Conservation (phyloP, 805 yeast species). For the Maudiozyma serrabonitensis region DNA sequence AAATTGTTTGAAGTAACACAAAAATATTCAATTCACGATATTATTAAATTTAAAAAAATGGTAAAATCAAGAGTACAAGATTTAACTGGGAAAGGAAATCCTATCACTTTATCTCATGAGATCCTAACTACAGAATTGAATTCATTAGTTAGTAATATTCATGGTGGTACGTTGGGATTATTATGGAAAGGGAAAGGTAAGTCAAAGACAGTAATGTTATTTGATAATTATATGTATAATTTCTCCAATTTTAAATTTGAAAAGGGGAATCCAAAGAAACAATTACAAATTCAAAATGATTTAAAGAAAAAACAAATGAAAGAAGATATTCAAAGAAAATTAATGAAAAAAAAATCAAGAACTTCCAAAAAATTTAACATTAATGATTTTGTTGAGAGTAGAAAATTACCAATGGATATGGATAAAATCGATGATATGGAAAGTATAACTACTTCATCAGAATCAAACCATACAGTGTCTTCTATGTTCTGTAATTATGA, state of each 20-base stretch:
- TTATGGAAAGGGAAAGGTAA: slow-evolving; percentile 46
- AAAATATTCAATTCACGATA: slow-evolving; percentile 34
- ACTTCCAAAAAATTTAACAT: neutral
- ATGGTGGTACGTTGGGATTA: slow-evolving; percentile 29
- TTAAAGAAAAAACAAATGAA: neutral
- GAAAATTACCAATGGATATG: neutral
- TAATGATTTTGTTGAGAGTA: slow-evolving; percentile 2
- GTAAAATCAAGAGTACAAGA: slow-evolving; percentile 71
- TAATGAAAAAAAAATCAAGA: neutral
- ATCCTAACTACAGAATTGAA: slow-evolving; percentile 34
- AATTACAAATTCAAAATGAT: slow-evolving; percentile 1
- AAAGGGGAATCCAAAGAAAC: slow-evolving; percentile 21
- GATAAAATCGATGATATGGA: neutral
- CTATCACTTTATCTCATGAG: slow-evolving; percentile 28
- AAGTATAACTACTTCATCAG: neutral
- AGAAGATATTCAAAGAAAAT: neutral
- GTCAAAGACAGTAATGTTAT: slow-evolving; percentile 22
- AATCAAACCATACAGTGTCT: slow-evolving; percentile 1
- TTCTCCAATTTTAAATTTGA: slow-evolving; percentile 13
- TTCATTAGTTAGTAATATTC: slow-evolving; percentile 19
- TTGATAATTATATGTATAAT: slow-evolving; percentile 6
- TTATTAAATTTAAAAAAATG: slow-evolving; percentile 48
- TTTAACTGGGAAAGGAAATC: slow-evolving; percentile 34
- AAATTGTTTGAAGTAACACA: slow-evolving; percentile 40
- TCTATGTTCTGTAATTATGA: slow-evolving; percentile 9